Conservation (phyloP, 306 rosid species). For the Fragaria vesca region DNA sequence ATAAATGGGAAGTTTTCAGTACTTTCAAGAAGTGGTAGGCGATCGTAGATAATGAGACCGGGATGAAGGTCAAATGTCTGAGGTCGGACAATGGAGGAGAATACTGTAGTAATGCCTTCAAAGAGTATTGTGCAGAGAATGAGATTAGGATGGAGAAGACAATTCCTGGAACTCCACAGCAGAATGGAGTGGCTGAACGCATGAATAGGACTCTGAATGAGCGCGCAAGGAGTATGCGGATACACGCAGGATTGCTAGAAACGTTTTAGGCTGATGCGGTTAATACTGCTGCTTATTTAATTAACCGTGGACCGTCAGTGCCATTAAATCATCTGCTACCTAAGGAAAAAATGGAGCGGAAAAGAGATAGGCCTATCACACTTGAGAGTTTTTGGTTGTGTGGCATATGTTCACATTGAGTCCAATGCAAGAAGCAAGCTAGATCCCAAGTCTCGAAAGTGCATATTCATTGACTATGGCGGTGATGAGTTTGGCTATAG, state of each 20-base stretch:
- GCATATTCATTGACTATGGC: too few relatives aligned
- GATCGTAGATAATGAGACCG: neutral
- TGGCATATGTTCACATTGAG: too few relatives aligned
- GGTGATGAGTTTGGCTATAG: neutral
- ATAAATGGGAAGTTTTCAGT: neutral
- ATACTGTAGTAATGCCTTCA: neutral
- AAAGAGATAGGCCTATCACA: too few relatives aligned
- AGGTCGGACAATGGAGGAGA: neutral
- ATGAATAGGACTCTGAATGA: neutral
- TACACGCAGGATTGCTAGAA: neutral
- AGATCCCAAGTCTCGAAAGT: too few relatives aligned
- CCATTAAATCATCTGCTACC: too few relatives aligned
- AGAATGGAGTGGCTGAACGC: neutral
- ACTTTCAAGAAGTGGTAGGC: slow-evolving; percentile 8
- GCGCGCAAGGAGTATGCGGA: neutral
- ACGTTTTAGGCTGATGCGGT: neutral
- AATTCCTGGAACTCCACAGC: neutral
- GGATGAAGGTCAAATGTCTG: neutral
- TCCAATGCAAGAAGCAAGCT: too few relatives aligned
- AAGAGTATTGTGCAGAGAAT: neutral
- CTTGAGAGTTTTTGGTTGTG: too few relatives aligned
- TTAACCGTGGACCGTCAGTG: too few relatives aligned
- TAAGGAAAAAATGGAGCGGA: too few relatives aligned
- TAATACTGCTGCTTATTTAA: neutral
- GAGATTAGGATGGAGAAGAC: neutral